phyloP scores from a whole-genome alignment of 2,329 filamentous ascomycete species.

The Xylariales sp. region DNA sequence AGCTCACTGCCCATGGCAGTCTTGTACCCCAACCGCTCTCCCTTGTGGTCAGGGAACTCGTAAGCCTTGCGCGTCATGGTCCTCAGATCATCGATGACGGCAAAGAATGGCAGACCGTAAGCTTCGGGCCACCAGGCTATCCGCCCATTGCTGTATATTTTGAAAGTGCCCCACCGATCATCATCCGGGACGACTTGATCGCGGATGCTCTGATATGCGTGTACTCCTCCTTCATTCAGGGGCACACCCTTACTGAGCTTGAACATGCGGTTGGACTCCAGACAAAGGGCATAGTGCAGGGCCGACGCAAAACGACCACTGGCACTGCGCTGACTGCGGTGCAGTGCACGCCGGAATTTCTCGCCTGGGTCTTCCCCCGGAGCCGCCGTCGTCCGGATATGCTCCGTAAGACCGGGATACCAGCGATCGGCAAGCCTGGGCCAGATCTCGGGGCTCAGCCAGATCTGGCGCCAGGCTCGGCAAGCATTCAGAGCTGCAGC shows the following conservation, averaged over 20 bases:
- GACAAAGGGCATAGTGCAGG: constrained; percentile 19
- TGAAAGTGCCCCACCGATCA: constrained; percentile 18
- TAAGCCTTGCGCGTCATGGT: constrained; percentile 21
- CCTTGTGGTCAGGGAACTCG: constrained; percentile 17
- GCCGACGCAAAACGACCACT: constrained; percentile 20
- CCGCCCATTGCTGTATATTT: constrained; percentile 22
- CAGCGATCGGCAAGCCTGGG: constrained; percentile 20
- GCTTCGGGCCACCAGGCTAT: constrained; percentile 26
- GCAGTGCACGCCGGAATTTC: constrained; percentile 16
- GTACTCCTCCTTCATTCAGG: constrained; percentile 20
- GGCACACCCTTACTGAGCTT: constrained; percentile 18
- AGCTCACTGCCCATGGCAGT: constrained; percentile 23
- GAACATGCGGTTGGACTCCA: constrained; percentile 20
- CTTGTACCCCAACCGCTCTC: constrained; percentile 18
- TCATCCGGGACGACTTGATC: constrained; percentile 14
- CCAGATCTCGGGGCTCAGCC: constrained; percentile 24
- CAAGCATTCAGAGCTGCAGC: constrained; percentile 15
- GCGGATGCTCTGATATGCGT: constrained; percentile 17
- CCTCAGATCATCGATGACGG: constrained; percentile 24
- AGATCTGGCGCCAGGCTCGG: constrained; percentile 16
- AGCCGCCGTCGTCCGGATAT: constrained; percentile 13
- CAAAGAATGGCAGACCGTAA: constrained; percentile 21
- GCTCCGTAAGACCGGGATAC: constrained; percentile 19
- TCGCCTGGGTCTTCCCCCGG: constrained; percentile 12
- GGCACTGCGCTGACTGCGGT: constrained; percentile 14